These are phyloP conservation scores for Lentithecium fluviatile DNA, from an alignment of 495 filamentous ascomycete genomes.

Conservation along the genomic window DNA sequence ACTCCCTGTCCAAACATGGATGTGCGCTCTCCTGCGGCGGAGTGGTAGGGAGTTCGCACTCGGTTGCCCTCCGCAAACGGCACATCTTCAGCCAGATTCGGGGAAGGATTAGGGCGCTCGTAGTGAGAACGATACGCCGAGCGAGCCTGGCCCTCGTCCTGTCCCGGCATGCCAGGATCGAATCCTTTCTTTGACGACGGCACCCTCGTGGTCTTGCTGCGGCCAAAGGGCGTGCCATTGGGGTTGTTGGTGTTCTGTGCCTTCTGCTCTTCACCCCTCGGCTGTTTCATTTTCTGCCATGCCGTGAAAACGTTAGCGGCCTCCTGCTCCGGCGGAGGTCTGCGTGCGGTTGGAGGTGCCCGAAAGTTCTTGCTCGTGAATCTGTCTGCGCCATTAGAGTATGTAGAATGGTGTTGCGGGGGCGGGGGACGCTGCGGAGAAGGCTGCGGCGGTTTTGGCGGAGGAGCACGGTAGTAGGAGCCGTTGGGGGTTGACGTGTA, in stretches of 20 bases:
- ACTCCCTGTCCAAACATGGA: conserved; percentile 23
- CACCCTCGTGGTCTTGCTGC: conserved; percentile 46
- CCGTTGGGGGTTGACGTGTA: conserved; percentile 40
- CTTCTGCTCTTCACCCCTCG: conserved; percentile 4
- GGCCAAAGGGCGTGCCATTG: conserved; percentile 45
- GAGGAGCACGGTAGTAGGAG: conserved; percentile 49
- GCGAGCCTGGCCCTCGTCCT: conserved; percentile 37
- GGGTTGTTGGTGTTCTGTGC: conserved; percentile 33
- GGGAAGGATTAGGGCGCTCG: conserved; percentile 18
- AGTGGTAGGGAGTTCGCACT: conserved; percentile 25
- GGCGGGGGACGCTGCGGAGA: conserved; percentile 46
- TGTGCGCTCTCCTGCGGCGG: conserved; percentile 29
- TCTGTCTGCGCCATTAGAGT: conserved; percentile 37
- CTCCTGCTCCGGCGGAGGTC: conserved; percentile 47
- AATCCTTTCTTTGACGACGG: conserved; percentile 44
- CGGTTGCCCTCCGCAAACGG: conserved; percentile 27
- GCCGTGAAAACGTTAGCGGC: conserved; percentile 61
- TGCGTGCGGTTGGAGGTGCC: conserved; percentile 37
- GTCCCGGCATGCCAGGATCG: conserved; percentile 39
- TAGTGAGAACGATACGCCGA: conserved; percentile 19
- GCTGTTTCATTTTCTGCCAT: conserved; percentile 64
- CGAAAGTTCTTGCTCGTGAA: conserved; percentile 40
- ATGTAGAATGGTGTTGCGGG: conserved; percentile 24
- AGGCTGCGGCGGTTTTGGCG: conserved; percentile 21
- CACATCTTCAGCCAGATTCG: conserved; percentile 14